Evolutionary conservation across 2,329 filamentous ascomycete species (phyloP).

Genomic region (Huntiella decipiens): DNA sequence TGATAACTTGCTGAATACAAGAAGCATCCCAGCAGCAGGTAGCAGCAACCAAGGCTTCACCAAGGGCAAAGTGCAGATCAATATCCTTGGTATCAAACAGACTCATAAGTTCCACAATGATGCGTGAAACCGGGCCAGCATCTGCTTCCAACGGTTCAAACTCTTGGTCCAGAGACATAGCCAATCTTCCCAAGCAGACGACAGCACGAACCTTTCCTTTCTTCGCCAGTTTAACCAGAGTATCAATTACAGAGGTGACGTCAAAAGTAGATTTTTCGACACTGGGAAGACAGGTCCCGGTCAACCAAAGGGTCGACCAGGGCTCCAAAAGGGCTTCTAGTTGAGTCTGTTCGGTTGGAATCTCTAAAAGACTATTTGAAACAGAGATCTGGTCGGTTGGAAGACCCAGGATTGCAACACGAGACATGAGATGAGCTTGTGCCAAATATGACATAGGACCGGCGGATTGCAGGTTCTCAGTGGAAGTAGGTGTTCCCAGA

Average conservation of each 20-base stretch:
- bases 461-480: too few species aligned
- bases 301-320: conserved; percentile 28
- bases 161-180: conserved; percentile 36
- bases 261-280: conserved; percentile 12
- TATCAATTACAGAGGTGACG: conserved; percentile 31
- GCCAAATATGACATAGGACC: too few species aligned
- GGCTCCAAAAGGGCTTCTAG: conserved; percentile 27
- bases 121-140: conserved; percentile 24
- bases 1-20: conserved; percentile 53
- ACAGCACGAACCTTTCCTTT: conserved; percentile 70
- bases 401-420: too few species aligned
- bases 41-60: conserved; percentile 67
- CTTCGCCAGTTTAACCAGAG: conserved; percentile 50
- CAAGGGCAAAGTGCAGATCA: conserved; percentile 78
- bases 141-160: conserved; percentile 12
- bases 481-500: too few species aligned
- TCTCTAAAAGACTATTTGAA: too few species aligned
- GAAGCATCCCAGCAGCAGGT: conserved; percentile 70
- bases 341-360: too few species aligned
- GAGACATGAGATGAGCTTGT: too few species aligned
- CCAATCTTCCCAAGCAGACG: conserved; percentile 57
- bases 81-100: conserved; percentile 71
- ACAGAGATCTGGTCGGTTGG: too few species aligned
- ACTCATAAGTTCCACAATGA: conserved; percentile 50
- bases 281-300: conserved; percentile 22